Evolutionary conservation across 2,329 filamentous ascomycete species (phyloP).

Genomic region (Fusarium solani-melongenae): DNA sequence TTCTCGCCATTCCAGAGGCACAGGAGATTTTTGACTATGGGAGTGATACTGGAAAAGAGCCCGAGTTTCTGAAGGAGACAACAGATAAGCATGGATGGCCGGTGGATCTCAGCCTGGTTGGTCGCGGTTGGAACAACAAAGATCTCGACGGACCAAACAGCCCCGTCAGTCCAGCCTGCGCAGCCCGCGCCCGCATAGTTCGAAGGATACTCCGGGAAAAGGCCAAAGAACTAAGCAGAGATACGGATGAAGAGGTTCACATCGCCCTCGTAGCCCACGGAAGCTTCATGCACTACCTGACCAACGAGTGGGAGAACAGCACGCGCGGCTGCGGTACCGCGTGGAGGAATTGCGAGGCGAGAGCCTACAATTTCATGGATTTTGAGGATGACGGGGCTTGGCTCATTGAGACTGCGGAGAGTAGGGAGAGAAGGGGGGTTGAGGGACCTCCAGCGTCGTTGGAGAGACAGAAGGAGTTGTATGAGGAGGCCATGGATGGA

Average conservation of each 20-base stretch:
- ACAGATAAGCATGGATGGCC: conserved; percentile 18
- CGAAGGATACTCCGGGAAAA: conserved; percentile 26
- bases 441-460: conserved; percentile 7
- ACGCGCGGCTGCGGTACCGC: conserved; percentile 12
- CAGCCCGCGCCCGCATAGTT: conserved; percentile 20
- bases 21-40: conserved; percentile 33
- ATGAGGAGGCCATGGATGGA: conserved; percentile 25
- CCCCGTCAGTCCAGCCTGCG: conserved; percentile 22
- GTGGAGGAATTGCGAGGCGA: conserved; percentile 32
- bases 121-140: conserved; percentile 21
- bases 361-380: conserved; percentile 25
- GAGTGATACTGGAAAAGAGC: conserved; percentile 24
- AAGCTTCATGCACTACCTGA: conserved; percentile 33
- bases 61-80: background rate
- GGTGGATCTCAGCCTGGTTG: conserved; percentile 24
- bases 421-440: conserved; percentile 15
- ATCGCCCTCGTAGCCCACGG: conserved; percentile 31
- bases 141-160: conserved; percentile 29
- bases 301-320: conserved; percentile 33
- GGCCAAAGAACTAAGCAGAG: conserved; percentile 1
- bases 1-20: conserved; percentile 31
- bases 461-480: conserved; percentile 21
- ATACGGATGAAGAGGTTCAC: conserved; percentile 17
- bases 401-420: conserved; percentile 28
- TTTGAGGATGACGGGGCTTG: conserved; percentile 25